Base-by-base conservation (phyloP, 768 basidiomycete genomes). In the Rhizopogon roseolus region DNA sequence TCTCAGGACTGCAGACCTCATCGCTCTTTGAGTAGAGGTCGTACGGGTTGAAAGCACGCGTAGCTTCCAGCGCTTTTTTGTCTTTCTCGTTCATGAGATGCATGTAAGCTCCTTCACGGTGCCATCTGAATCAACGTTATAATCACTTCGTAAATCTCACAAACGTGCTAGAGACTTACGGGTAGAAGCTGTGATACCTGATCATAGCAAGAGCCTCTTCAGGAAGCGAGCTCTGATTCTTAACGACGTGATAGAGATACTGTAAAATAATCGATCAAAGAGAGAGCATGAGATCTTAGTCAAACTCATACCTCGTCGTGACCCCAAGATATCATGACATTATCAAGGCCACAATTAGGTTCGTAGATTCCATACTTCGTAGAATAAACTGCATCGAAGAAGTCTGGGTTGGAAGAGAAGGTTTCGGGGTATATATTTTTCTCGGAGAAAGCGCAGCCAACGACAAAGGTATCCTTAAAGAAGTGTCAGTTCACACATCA, bases 121-220 rank as follows among this genome's bases (percentile, higher is more conserved):
- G 93, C 93, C 91, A 94, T 27, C 81, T 82, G 59, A 2, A 40
- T 17, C 25, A 53, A 42, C 2, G 8, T 22, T 19, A 2, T 5
- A 8, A 43, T 60, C 14, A 60, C 57, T 50, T 37, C 28, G 40
- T 25, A 41, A 27, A 48, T 32, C 6, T 22, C 32, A 7, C 16
- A 10, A 34, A n/a, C 27, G n/a, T n/a, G 27, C 28, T 29, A 48
- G 17, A 34, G 9, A 67, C 81, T 49, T 62, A 83, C 70, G 93
- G 93, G 72, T 95, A 96, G 78, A 95, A 96, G 62, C 88, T 90
- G 73, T 95, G 93, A 67, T 91, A 96, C 32, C 93, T 84, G 64
- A 96, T 92, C 93, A 96, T 96, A 7, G 88, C 85, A 28, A 96
- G 76, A 0, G 80, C 93, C 60, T 90, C 93, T 38, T 79, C 78